These are phyloP conservation scores for Cicer chorassanicum DNA, from an alignment of 306 rosid species.

Conservation along the genomic window DNA sequence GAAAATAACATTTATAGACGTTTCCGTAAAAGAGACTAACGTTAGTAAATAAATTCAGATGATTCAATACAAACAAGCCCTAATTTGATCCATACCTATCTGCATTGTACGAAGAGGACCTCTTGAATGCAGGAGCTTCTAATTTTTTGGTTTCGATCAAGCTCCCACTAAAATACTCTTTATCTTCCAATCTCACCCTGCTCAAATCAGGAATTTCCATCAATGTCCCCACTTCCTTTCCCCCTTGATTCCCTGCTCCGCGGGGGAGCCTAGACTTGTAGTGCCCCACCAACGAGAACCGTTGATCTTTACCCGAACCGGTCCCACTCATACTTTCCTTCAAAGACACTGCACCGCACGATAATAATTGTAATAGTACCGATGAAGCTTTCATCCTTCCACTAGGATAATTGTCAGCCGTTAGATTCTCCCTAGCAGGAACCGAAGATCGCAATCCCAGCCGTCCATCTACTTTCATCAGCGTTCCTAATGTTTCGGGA, in stretches of 20 bases:
- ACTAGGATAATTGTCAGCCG: conserved; percentile 58
- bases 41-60: too few relatives aligned
- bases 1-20: too few relatives aligned
- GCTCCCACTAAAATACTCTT: conserved; percentile 93
- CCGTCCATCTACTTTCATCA: conserved; percentile 84
- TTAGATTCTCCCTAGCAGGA: conserved; percentile 45
- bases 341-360: conserved; percentile 89
- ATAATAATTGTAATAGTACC: conserved; percentile 75
- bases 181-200: conserved; percentile 80
- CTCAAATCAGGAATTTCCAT: conserved; percentile 53
- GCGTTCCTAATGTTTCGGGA: conserved; percentile 85
- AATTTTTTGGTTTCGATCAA: conserved; percentile 70
- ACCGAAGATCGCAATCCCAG: conserved; percentile 49
- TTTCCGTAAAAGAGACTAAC: too few relatives aligned
- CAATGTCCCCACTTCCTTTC: conserved; percentile 52
- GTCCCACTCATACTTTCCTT: conserved; percentile 70
- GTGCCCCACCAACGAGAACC: conserved; percentile 66
- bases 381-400: conserved; percentile 80
- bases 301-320: conserved; percentile 59
- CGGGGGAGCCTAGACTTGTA: conserved; percentile 68
- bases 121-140: conserved; percentile 62
- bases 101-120: conserved; percentile 90
- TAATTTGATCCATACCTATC: conserved; percentile 60
- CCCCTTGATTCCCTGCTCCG: conserved; percentile 54
- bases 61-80: too few relatives aligned